Evolutionary conservation across 805 yeast genomes (phyloP), one percentile per base, ranked within the genome.

Genomic region (Teunomyces aglyptinius): DNA sequence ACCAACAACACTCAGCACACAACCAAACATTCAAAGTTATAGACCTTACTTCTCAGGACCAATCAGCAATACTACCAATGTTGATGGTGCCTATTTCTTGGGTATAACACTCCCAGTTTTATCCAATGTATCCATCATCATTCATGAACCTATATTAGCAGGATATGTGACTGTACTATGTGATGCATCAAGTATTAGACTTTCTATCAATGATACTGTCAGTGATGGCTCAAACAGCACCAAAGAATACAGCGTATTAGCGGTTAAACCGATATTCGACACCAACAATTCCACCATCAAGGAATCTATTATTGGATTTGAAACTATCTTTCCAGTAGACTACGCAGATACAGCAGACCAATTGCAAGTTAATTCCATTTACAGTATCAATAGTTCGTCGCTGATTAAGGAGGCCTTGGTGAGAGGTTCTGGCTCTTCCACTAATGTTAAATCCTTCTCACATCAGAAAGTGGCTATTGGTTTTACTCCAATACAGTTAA

Each of bases 21-120:
- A 28, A 20, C 5, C 13, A 5, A 36, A 39, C 6, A 24, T 42
- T 4, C 8, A 26, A 10, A n/a, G 13, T 12, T 10, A 38, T n/a
- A 13, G n/a, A 15, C 63, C 64, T n/a, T 65, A 58, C 50, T 58
- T 87, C 12, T 68, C 83, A 1, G 96, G 95, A 3, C 96, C 97
- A 0, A 69, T 79, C 1, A 44, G 66, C 13, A 80, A 81, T 53
- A 42, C 58, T 10, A 43, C 61, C 3, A 53, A 59, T 39, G 41
- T 46, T 6, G 63, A 61, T 32, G 54, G 70, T 1, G 48, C 72
- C 1, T 84, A 77, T 55, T 76, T 81, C 53, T 70, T 88, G 76
- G 88, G 96, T 0, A 68, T 90, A 65, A 86, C 96, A 0, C 54
- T 89, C 4, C 94, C 96, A 0, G 77, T 90, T 2, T 83, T 75